Evolutionary conservation across 805 yeast species (phyloP), one percentile per base, ranked within the genome.

Genomic region (Gaillardinia entomophila): DNA sequence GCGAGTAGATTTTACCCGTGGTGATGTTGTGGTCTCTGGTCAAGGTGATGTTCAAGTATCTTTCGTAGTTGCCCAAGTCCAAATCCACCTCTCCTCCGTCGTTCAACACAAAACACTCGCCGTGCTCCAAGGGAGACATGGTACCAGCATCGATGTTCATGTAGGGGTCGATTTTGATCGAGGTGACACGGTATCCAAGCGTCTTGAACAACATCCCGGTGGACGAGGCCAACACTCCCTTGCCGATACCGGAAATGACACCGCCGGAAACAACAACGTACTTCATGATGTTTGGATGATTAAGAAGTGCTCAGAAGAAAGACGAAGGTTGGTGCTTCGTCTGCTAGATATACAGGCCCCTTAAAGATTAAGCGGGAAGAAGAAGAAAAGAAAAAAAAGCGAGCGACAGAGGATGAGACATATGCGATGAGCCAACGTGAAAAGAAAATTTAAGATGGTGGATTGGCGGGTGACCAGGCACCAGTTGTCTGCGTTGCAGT

Each of bases 81-180:
- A 92, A 75, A 66, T 92, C 99, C 29, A 90, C 96, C 66, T 92
- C 99, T 50, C 98, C 99, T 60, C 99, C 99, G 58, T 92, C 99
- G 60, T 90, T 85, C 54, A 92, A 73, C 33, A 92, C 97, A 58
- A 92, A 92, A 58, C 96, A 95, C 64, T 92, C 99, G 49, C 99
- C 98, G 57, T 92, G 99, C 63, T 92, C 99, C 55, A 92, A 71
- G 15, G 99, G 99, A 26, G 96, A 86, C 99, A 92, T 92, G 28
- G 99, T 92, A 51, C 99, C 99, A 25, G 99, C 99, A 68, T 92
- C 99, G 48, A 92, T 87, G 67, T 92, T 92, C 95, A 92, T 85
- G 66, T 92, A 92, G 26, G 99, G 99, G 68, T 92, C 99, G 53
- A 92, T 92, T 63, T 92, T 92, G 68, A 92, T 90, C 12, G 97